Conservation (phyloP, 2,329 filamentous ascomycete species). For the Diaporthe humulicola region DNA sequence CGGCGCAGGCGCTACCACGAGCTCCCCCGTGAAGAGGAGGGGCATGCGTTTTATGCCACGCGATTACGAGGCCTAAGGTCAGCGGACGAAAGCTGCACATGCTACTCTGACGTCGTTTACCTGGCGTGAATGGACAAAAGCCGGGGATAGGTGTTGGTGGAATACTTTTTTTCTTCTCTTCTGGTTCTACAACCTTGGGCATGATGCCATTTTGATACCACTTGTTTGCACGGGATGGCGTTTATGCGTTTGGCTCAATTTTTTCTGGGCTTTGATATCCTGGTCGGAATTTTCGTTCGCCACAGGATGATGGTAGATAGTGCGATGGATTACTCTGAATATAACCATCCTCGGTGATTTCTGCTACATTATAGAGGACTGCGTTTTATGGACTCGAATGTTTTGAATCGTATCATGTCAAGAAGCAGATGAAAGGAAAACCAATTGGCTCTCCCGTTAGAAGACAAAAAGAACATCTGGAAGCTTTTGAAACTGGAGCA, state of each 20-base stretch:
- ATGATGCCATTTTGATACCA: constrained; percentile 32
- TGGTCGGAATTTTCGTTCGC: neutral
- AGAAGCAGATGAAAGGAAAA: too few relatives aligned
- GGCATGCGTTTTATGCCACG: constrained; percentile 32
- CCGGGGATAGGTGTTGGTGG: neutral
- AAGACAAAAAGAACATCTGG: too few relatives aligned
- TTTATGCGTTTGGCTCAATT: constrained; percentile 8
- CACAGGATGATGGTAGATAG: neutral
- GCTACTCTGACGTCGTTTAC: constrained; percentile 17
- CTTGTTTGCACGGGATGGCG: constrained; percentile 20
- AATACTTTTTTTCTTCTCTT: neutral
- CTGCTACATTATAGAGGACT: neutral
- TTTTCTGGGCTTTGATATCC: neutral
- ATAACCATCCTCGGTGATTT: constrained; percentile 1
- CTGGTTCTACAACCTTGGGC: constrained; percentile 9
- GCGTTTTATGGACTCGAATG: neutral
- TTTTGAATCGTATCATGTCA: neutral
- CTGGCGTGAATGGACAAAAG: constrained; percentile 3
- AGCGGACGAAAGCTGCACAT: neutral
- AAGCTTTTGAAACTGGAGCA: too few relatives aligned
- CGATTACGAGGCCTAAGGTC: constrained; percentile 18
- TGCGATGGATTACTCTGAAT: neutral
- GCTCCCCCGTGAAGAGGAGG: constrained; percentile 9
- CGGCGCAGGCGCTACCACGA: neutral
- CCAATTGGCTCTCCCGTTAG: too few relatives aligned